phyloP scores from a whole-genome alignment of 108 stramenopile genomes.

The Stephanodiscus minutulus region DNA sequence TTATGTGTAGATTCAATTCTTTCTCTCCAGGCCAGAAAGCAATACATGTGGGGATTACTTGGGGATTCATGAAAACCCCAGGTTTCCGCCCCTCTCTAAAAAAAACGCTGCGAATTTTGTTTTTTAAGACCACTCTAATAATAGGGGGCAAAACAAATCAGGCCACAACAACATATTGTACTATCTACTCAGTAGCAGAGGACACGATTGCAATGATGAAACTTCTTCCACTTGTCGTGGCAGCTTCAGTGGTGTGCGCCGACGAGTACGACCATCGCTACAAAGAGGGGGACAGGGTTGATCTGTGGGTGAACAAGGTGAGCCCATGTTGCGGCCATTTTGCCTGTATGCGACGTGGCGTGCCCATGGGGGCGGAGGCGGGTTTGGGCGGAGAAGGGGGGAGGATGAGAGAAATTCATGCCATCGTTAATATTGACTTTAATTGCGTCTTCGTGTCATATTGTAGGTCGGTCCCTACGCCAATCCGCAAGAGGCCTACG shows the following conservation, averaged over 20 bases:
- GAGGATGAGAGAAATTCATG: not conserved
- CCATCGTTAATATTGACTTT: not conserved
- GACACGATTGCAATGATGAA: not conserved
- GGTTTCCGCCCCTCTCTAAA: too few relatives aligned
- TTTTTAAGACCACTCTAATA: too few relatives aligned
- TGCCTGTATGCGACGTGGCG: not conserved
- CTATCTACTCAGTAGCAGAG: too few relatives aligned
- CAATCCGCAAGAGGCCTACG: slow-evolving; percentile 98
- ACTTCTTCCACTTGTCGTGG: not conserved
- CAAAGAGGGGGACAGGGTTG: slow-evolving; percentile 81
- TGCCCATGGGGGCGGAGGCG: not conserved
- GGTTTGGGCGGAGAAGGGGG: not conserved
- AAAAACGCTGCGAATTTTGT: too few relatives aligned
- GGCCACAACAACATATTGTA: too few relatives aligned
- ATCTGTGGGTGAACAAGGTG: slow-evolving; percentile 96
- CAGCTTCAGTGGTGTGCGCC: slow-evolving; percentile 4
- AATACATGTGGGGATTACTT: too few relatives aligned
- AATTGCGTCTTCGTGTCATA: not conserved
- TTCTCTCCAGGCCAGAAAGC: too few relatives aligned
- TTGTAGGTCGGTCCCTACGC: slow-evolving; percentile 95
- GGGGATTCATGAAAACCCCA: too few relatives aligned
- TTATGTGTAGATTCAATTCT: too few relatives aligned
- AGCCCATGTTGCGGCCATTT: slow-evolving; percentile 10
- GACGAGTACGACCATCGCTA: slow-evolving; percentile 70
- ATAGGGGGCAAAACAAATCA: too few relatives aligned